Percentiles rank a stretch among this genome's conserved stretches.
Conservation (phyloP, 2,329 filamentous ascomycete genomes). For the Aspergillus sp. region DNA sequence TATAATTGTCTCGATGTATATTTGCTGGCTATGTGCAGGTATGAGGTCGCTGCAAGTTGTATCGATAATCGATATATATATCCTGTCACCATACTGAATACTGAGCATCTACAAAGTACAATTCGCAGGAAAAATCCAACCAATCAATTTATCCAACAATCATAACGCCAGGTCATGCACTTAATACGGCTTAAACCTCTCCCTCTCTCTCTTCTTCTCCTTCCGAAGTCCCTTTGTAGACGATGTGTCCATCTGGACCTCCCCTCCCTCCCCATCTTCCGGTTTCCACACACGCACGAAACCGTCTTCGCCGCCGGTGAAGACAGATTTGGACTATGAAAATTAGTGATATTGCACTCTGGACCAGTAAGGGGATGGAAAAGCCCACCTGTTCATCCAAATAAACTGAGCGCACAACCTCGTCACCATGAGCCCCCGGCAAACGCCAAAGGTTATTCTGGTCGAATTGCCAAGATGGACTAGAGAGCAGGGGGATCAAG, state of each 20-base stretch:
- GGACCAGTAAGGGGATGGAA: not conserved
- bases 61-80: too few species aligned
- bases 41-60: too few species aligned
- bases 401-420: constrained; percentile 43
- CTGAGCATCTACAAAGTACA: too few species aligned
- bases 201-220: constrained; percentile 31
- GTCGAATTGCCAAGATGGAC: constrained; percentile 36
- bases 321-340: constrained; percentile 33
- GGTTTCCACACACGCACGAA: constrained; percentile 36
- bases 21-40: not conserved
- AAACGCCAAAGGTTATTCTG: constrained; percentile 36
- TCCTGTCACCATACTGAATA: too few species aligned
- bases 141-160: not conserved
- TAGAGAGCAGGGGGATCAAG: constrained; percentile 34
- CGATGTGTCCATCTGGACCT: constrained; percentile 9
- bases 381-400: constrained; percentile 39
- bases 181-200: constrained; percentile 36
- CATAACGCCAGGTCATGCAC: not conserved
- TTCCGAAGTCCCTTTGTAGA: constrained; percentile 22
- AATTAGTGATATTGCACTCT: constrained; percentile 1
- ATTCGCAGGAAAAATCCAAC: too few species aligned
- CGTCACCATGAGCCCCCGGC: constrained; percentile 45
- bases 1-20: not conserved
- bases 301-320: constrained; percentile 44
- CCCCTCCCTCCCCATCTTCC: constrained; percentile 11